Evolutionary conservation across 257 asterid genomes (phyloP).

Genomic region (Nicotiana tomentosiformis): DNA sequence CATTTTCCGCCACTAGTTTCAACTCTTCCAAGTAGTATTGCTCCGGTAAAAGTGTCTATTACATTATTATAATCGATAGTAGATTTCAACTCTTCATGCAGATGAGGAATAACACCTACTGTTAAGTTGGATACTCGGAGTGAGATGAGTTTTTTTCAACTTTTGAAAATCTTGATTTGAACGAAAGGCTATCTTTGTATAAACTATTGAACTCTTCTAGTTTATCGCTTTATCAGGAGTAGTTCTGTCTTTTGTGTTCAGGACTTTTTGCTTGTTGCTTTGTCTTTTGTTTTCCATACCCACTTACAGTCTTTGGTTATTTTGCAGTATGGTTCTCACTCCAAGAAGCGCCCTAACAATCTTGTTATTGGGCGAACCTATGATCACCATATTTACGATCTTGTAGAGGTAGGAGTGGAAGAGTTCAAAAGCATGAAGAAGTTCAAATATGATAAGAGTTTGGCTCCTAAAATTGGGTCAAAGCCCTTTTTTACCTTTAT

Average conservation of each 20-base stretch:
- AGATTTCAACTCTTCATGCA: neutral
- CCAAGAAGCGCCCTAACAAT: constrained; percentile 94
- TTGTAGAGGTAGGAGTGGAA: constrained; percentile 89
- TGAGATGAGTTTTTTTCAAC: neutral
- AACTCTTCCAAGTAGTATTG: neutral
- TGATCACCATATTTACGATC: constrained; percentile 87
- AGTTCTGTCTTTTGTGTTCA: neutral
- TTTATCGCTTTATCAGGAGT: neutral
- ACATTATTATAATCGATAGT: no score
- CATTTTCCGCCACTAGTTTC: no score
- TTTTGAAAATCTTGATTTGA: neutral
- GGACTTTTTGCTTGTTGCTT: neutral
- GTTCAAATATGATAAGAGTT: constrained; percentile 66
- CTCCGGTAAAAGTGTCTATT: neutral
- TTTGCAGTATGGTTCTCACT: constrained; percentile 82
- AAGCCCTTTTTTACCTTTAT: constrained; percentile 86
- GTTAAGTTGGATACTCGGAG: neutral
- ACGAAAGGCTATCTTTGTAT: neutral
- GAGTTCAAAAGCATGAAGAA: constrained; percentile 71
- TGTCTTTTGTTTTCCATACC: neutral
- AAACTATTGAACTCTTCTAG: neutral
- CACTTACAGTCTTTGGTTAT: neutral
- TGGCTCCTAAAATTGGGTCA: constrained; percentile 80
- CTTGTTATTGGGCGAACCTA: constrained; percentile 84
- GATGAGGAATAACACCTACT: neutral